Evolutionary conservation across 306 rosid genomes (phyloP).

Genomic region (Gastrolobium villosum): DNA sequence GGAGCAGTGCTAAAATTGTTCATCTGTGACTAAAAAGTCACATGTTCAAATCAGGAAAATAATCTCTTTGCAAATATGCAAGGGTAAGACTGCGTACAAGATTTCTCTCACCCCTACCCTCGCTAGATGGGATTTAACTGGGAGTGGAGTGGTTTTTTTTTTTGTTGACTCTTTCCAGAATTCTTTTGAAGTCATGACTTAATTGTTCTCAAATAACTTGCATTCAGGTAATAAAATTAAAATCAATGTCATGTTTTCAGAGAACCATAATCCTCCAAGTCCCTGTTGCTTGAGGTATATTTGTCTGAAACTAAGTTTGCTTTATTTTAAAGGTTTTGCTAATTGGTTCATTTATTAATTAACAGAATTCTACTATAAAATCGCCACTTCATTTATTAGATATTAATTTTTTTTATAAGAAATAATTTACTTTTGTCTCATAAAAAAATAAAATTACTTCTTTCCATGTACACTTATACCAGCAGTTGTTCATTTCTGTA

Average conservation of each 20-base stretch:
- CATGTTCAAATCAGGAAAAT: too few species aligned
- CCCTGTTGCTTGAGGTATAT: slow-evolving; percentile 23
- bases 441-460: background rate
- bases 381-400: slow-evolving; percentile 18
- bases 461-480: background rate
- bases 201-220: slow-evolving; percentile 11
- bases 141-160: too few species aligned
- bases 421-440: background rate
- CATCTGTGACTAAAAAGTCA: too few species aligned
- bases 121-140: too few species aligned
- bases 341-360: slow-evolving; percentile 9
- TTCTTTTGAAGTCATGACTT: slow-evolving; percentile 7
- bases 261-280: background rate
- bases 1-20: too few species aligned
- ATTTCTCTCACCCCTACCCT: too few species aligned
- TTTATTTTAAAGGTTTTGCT: slow-evolving; percentile 21
- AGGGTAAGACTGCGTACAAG: too few species aligned
- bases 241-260: background rate
- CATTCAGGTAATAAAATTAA: slow-evolving; percentile 21
- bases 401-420: background rate
- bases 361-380: background rate
- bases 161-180: background rate
- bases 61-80: too few species aligned
- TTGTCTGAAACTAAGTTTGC: background rate
- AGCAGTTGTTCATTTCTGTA: too few species aligned